Evolutionary conservation across 441 rosid species (phyloP), one percentile per base, ranked within the genome.

Genomic region (Gossypium gossypioides): DNA sequence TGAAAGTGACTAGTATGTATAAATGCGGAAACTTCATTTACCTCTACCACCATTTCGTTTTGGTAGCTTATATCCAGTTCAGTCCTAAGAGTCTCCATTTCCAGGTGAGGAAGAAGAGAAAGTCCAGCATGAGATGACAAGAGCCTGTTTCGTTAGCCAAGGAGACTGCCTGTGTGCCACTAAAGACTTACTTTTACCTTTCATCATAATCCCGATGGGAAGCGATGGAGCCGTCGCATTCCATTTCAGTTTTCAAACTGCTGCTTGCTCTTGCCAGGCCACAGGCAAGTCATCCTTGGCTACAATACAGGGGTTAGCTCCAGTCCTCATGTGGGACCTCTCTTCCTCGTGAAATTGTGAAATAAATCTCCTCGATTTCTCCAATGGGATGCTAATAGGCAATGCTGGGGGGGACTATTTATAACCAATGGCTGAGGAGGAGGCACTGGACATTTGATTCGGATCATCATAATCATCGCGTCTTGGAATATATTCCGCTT

Each of bases 281-380:
- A 19, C 72, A 81, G 88, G 88, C 86, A 81, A 77, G 82, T 82
- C 86, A 84, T 84, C 83, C 88, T 81, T 84, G 86, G 88, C 88
- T 79, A 79, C 83, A 25, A 72, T 67, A 84, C 83, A 42, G 67
- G 61, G 32, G 4, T 6, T 27, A 27, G 79, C 72, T 79, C 73
- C 29, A 13, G 68, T 74, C 86, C 79, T 74, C 86, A 81, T 70
- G 83, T 44, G 65, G 73, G 78, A 73, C 72, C 72, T 72, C 68
- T 76, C 82, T 77, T 75, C 76, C 68, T n/a, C 57, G 29, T 42
- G 10, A 42, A n/a, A n/a, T 56, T 56, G 13, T 9, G 21, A n/a
- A 15, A 7, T 16, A 16, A 7, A 27, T 34, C 10, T 29, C 16
- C 2, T 65, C 46, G 7, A 21, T 22, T 56, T 48, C 61, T 64